Evolutionary conservation across 805 yeast species (phyloP).

Genomic region (Candida maesae): DNA sequence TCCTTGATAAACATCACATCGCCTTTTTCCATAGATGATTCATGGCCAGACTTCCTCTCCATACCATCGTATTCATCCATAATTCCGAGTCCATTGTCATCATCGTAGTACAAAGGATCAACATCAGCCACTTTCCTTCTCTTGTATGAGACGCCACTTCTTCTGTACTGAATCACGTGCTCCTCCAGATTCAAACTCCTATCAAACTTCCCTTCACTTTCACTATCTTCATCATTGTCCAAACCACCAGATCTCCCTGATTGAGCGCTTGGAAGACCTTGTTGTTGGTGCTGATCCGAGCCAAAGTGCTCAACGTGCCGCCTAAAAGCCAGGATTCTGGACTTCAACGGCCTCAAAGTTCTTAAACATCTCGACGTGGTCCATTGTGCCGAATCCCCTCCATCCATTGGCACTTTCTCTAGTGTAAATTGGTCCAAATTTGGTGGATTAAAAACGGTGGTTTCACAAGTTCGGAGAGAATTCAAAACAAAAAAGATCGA

Average conservation of each 20-base stretch:
- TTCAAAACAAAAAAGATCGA: too few species aligned
- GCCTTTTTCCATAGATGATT: background rate
- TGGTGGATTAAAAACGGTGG: background rate
- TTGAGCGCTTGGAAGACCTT: too few species aligned
- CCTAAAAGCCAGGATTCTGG: slow-evolving; percentile 10
- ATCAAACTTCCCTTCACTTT: slow-evolving; percentile 2
- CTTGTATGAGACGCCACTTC: slow-evolving; percentile 2
- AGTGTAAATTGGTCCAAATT: background rate
- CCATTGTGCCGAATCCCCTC: slow-evolving; percentile 9
- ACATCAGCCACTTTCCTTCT: background rate
- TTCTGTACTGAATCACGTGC: slow-evolving; percentile 5
- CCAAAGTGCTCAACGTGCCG: slow-evolving; percentile 2
- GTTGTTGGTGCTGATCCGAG: background rate
- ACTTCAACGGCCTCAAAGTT: slow-evolving; percentile 16
- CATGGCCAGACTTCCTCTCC: too few species aligned
- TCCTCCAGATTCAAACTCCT: slow-evolving; percentile 10
- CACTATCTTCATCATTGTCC: too few species aligned
- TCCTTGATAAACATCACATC: background rate
- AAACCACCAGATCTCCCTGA: too few species aligned
- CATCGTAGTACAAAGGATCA: slow-evolving; percentile 4
- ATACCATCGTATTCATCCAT: background rate
- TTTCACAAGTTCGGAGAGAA: too few species aligned
- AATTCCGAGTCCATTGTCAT: background rate
- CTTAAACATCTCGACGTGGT: slow-evolving; percentile 10
- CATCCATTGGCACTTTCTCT: too few species aligned